Evolutionary conservation across 768 basidiomycete genomes (phyloP), one percentile per base, ranked within the genome.

Genomic region (Russula olivacea): DNA sequence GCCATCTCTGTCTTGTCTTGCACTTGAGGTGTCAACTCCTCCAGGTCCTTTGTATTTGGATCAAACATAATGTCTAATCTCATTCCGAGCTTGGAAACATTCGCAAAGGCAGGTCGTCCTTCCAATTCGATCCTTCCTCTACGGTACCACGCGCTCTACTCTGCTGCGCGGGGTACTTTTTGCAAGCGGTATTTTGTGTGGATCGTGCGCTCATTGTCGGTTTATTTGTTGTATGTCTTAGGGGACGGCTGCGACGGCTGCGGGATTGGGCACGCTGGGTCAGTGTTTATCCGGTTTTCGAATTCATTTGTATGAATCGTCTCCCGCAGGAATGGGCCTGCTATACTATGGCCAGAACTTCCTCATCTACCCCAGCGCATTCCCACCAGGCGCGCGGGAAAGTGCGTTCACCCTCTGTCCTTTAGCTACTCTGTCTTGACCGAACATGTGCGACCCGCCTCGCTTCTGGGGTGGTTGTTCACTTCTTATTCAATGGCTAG

Each of bases 281-380:
- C 53, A 55, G 74, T 47, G 7, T 28, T 58, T 54, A n/a, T 19
- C 48, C 19, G 12, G 36, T 36, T 36, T 12, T 36, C 36, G 36
- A 12, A 36, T 23, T 9, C 14, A 45, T n/a, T 43, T 9, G 43
- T n/a, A 45, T 45, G 36, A 36, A 36, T 36, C 8, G 8, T 36
- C 36, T 6, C 36, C 34, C n/a, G n/a, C 23, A 90, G 89, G 85
- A 62, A 81, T 81, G 55, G 86, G 88, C 11, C 79, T 94, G 40
- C 80, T 93, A 19, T 93, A 89, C 74, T 88, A 89, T 67, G 91
- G 89, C 34, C 94, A 98, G 72, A 88, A 87, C 71, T 88, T 83
- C 68, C 78, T 98, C 57, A 95, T 98, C 72, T 98, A 96, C 72
- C 94, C 94, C 0, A 87, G 91, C 19, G 86, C 87, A 9, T 87